These are phyloP conservation scores for Fusarium acutatum DNA, from an alignment of 2,329 filamentous ascomycete species.

Conservation along the genomic window DNA sequence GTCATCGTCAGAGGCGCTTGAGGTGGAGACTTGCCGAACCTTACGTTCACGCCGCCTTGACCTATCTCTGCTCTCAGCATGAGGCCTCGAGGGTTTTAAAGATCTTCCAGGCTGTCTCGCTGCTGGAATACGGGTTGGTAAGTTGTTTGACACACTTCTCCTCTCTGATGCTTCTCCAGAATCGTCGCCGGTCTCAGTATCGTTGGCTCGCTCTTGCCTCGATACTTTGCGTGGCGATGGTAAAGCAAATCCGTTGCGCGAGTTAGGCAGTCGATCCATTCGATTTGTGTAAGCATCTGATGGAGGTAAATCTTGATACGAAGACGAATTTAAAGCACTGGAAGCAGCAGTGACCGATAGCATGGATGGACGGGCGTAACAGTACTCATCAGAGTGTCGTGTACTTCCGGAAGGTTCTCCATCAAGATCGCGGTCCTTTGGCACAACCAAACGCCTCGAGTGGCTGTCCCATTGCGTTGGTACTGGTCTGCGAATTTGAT, in stretches of 20 bases:
- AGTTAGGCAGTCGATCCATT: slow-evolving; percentile 20
- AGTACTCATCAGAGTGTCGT: slow-evolving; percentile 53
- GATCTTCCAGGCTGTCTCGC: slow-evolving; percentile 20
- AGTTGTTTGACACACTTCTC: slow-evolving; percentile 20
- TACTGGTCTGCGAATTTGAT: slow-evolving; percentile 46
- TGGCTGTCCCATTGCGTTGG: slow-evolving; percentile 63
- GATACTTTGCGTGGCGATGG: slow-evolving; percentile 26
- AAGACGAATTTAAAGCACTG: slow-evolving; percentile 57
- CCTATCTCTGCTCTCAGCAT: slow-evolving; percentile 25
- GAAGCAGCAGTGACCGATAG: slow-evolving; percentile 66
- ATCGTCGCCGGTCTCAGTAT: slow-evolving; percentile 31
- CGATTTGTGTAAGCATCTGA: slow-evolving; percentile 28
- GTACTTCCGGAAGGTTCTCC: slow-evolving; percentile 43
- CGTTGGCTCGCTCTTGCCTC: slow-evolving; percentile 26
- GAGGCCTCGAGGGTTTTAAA: slow-evolving; percentile 15
- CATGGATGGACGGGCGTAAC: slow-evolving; percentile 51
- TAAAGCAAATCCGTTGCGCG: slow-evolving; percentile 12
- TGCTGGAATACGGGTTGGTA: slow-evolving; percentile 26
- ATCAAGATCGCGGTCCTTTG: slow-evolving; percentile 47
- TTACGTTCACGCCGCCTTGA: slow-evolving; percentile 34
- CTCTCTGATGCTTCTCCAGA: slow-evolving; percentile 33
- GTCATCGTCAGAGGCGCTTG: slow-evolving; percentile 42
- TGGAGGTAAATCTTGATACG: slow-evolving; percentile 36
- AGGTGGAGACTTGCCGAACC: slow-evolving; percentile 33
- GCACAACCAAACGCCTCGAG: slow-evolving; percentile 58